Evolutionary conservation across 2,329 filamentous ascomycete genomes (phyloP), one percentile per base, ranked within the genome.

Genomic region (Aspergillus uvarum): DNA sequence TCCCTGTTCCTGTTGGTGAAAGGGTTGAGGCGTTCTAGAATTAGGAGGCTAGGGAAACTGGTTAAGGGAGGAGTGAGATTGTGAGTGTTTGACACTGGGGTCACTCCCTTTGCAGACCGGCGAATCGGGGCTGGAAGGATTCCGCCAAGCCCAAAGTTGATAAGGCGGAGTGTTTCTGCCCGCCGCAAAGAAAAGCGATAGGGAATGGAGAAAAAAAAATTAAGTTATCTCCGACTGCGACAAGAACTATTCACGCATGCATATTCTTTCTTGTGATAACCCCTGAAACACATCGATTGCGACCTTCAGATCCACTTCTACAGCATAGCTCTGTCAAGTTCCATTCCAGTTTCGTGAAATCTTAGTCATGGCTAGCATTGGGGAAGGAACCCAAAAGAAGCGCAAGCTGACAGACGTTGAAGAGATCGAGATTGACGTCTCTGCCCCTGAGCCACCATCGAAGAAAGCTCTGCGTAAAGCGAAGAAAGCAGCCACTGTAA

Each of bases 381-480:
- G 65, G 31, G 70, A 74, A 61, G 63, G 64, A 49, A 68, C 61
- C 44, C 65, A 73, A 48, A 89, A 84, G 73, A 92, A 96, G 80
- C 89, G 90, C 76, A 95, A 94, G 77, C 80, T 87, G 42, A 68
- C 72, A 53, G 78, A 78, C 19, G 74, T 70, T 42, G 62, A 73
- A 24, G 90, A 93, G 70, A 89, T 99, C 70, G 92, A 96, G 76
- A 92, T 99, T 73, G 91, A 99, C 74, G 80, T 99, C 63, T 83
- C 81, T 65, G 87, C 90, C n/a, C 95, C 95, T 26, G 93, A 98
- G 72, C 95, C 95, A 21, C 91, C 92, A 1, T 98, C 95, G 35
- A 99, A 98, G 77, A 96, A 95, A 74, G 92, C 91, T 63, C 86
- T 92, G 67, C 92, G 95, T 73, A 88, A 89, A 63, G 86, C 96